phyloP scores from a whole-genome alignment of 2,329 filamentous ascomycete species.

The Cytospora mali region DNA sequence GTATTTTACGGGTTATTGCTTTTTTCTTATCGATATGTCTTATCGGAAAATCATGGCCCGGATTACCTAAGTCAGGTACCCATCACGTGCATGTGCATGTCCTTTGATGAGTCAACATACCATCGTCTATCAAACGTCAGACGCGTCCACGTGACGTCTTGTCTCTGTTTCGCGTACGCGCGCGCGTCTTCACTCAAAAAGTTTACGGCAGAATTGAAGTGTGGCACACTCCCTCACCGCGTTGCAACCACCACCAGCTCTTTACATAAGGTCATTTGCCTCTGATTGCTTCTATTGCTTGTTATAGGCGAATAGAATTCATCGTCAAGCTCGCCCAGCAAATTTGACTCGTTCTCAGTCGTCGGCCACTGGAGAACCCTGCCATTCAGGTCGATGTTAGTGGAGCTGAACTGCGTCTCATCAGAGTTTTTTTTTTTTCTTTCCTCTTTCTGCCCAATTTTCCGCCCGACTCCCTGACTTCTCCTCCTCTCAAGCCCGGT shows the following conservation, averaged over 20 bases:
- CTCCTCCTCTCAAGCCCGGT: not conserved
- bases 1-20: too few relatives aligned
- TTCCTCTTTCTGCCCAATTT: constrained; percentile 10
- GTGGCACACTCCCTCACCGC: too few relatives aligned
- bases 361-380: constrained; percentile 15
- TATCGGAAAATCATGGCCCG: too few relatives aligned
- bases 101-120: too few relatives aligned
- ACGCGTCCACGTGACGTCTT: too few relatives aligned
- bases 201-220: too few relatives aligned
- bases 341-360: constrained; percentile 18
- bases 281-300: not conserved
- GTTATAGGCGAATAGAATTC: constrained; percentile 12
- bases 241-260: not conserved
- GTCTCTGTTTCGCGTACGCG: too few relatives aligned
- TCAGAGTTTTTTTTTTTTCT: constrained; percentile 24
- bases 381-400: constrained; percentile 1
- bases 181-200: too few relatives aligned
- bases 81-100: too few relatives aligned
- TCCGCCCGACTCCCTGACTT: not conserved
- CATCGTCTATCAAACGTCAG: too few relatives aligned
- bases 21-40: too few relatives aligned
- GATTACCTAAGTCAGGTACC: too few relatives aligned
- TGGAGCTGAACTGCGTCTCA: constrained; percentile 11
- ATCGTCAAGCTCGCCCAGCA: constrained; percentile 7
- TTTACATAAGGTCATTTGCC: constrained; percentile 8